Base-by-base conservation (phyloP, 164 flowering plant genomes). In the Brasenia schreberi region DNA sequence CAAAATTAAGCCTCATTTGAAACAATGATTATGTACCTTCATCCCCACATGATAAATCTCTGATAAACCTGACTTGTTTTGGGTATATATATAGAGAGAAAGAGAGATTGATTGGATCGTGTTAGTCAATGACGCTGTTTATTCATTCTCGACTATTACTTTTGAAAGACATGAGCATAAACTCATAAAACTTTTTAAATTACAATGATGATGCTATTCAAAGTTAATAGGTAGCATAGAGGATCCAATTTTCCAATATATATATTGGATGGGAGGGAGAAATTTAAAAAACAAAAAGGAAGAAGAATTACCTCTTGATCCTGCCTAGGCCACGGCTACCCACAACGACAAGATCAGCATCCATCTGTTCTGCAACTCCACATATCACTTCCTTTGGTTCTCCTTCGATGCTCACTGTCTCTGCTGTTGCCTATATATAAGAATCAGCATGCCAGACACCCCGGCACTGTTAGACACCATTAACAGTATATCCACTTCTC, bases 351-450 rank as follows among this genome's bases (percentile, higher is more conserved):
- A 74, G 68, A 65, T 74, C 73, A 12, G 67, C 45, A 42, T 65
- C 69, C 39, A 53, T 64, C 18, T 72, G 66, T 60, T 77, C 80
- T 5, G 58, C 76, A 43, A 70, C 76, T 18, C 75, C 52, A 63
- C 80, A 77, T 56, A 77, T 75, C 78, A 72, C 70, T 17, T 77
- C 78, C 71, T 75, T 77, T n/a, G 78, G 78, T 6, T 78, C 78
- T 18, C 81, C 81, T 1, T 68, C 66, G 14, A 73, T 44, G 56
- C 69, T 68, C 62, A 73, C 3, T 7, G 71, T 67, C 63, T 75
- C 72, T 6, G 66, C 71, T 65, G 68, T 75, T 4, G 75, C 49
- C 78, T 75, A 23, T 23, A 23, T 23, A 23, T 75, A 70, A 68
- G 61, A 43, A 64, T 7, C 5, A 43, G 12, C 18, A 4, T 6